Evolutionary conservation across 306 rosid genomes (phyloP).

Genomic region (Myrica gale): DNA sequence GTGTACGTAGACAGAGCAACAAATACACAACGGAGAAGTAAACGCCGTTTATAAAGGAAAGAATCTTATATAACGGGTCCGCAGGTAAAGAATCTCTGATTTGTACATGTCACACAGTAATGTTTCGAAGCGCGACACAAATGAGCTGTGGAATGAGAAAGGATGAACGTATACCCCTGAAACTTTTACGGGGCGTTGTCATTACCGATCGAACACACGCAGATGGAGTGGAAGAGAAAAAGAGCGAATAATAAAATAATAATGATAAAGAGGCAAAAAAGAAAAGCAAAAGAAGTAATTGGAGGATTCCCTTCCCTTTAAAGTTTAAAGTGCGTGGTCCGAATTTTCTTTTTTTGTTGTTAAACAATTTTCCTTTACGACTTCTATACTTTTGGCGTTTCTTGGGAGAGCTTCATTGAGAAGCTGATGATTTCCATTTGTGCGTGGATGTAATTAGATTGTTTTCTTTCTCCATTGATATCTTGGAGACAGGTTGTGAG

Average conservation of each 20-base stretch:
- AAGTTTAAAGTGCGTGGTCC: background rate
- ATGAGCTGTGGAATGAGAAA: background rate
- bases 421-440: background rate
- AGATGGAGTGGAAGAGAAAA: constrained; percentile 17
- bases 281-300: constrained; percentile 12
- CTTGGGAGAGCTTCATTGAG: background rate
- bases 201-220: background rate
- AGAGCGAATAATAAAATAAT: constrained; percentile 4
- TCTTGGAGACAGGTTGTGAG: no score
- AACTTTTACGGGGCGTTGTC: background rate
- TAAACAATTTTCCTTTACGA: constrained; percentile 31
- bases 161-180: background rate
- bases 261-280: constrained; percentile 23
- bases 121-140: background rate
- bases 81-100: no score
- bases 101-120: no score
- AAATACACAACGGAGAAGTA: no score
- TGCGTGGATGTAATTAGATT: no score
- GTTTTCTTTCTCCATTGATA: no score
- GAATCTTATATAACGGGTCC: no score
- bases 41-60: no score
- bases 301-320: constrained; percentile 30
- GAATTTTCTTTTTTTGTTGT: constrained; percentile 1
- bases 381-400: constrained; percentile 7
- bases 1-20: no score